Base-by-base conservation (phyloP, 2,329 filamentous ascomycete species). In the Drechslera avenae region DNA sequence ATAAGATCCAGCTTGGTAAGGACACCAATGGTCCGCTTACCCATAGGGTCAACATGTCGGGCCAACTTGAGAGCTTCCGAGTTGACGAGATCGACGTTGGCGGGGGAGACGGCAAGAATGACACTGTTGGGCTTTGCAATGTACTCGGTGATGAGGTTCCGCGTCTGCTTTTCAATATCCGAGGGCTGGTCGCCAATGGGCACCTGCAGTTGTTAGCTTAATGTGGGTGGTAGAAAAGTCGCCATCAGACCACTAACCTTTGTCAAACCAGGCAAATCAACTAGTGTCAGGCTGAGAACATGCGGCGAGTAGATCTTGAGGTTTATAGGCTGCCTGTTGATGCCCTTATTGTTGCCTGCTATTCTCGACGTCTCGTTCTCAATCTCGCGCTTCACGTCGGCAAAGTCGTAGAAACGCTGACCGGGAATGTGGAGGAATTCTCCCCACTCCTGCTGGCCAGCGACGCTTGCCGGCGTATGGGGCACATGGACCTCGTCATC, bases 51-150 rank as follows among this genome's bases (percentile, higher is more conserved):
- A 46, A 99, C 94, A 85, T 99, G 91, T 45, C 94, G 88, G 53
- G 94, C 94, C 55, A 99, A 87, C 77, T 99, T 99, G 64, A 99
- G 79, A 6, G 94, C 92, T 75, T 99, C 94, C 6, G 94, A 99
- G 75, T 99, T 99, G 72, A 97, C 94, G 66, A 99, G 87, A 72
- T 99, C 94, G 68, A 97, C 93, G 68, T 99, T 99, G 45, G 94
- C 94, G 14, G 94, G 93, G 10, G 94, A 97, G 18, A 99, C 94
- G 26, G 94, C 94, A 44, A 99, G 84, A 59, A 99, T 87, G 68
- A 99, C 96, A 76, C 93, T 97, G 82, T 99, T 99, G 12, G 94
- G 93, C 78, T 99, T 99, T 50, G 92, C 92, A 69, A 97, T 99
- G 73, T 97, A 99, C 78, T 99, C 94, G 48, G 92, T 89, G 66